A percentile compares a stretch with the other conserved stretches of the same genome.
Evolutionary conservation across 352 stramenopile species (phyloP).

Genomic region (Phytophthora nicotianae): DNA sequence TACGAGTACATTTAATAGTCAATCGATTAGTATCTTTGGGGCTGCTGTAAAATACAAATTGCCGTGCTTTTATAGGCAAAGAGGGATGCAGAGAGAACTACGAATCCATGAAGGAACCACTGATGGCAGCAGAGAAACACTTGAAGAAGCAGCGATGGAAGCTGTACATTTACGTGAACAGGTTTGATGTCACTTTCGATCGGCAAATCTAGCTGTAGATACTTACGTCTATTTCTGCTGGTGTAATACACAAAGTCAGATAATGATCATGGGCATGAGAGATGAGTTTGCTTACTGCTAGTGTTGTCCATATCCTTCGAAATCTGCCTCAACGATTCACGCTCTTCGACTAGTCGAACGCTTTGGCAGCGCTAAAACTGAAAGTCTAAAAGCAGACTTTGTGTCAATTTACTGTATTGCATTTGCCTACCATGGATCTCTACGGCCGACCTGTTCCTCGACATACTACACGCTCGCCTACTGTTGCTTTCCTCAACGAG

Average conservation of each 20-base stretch:
- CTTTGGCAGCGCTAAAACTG: slow-evolving; percentile 10
- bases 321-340: background rate
- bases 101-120: slow-evolving; percentile 69
- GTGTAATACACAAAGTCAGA: background rate
- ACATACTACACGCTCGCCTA: slow-evolving; percentile 23
- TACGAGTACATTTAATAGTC: slow-evolving; percentile 22
- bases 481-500: slow-evolving; percentile 52
- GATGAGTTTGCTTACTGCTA: background rate
- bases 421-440: slow-evolving; percentile 31
- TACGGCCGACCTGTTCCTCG: slow-evolving; percentile 49
- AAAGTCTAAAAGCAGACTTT: slow-evolving; percentile 11
- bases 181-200: background rate
- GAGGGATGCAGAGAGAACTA: slow-evolving; percentile 46
- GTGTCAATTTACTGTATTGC: slow-evolving; percentile 5
- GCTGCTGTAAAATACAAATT: background rate
- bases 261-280: background rate
- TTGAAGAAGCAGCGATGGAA: slow-evolving; percentile 65
- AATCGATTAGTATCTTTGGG: background rate
- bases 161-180: slow-evolving; percentile 28
- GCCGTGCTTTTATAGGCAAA: slow-evolving; percentile 78
- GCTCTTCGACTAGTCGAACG: background rate
- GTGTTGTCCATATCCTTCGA: slow-evolving; percentile 5
- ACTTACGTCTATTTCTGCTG: slow-evolving; percentile 18
- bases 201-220: background rate
- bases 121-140: slow-evolving; percentile 75